Evolutionary conservation across 2,329 filamentous ascomycete genomes (phyloP), one percentile per base, ranked within the genome.

Genomic region (Pyrenochaeta sp.): DNA sequence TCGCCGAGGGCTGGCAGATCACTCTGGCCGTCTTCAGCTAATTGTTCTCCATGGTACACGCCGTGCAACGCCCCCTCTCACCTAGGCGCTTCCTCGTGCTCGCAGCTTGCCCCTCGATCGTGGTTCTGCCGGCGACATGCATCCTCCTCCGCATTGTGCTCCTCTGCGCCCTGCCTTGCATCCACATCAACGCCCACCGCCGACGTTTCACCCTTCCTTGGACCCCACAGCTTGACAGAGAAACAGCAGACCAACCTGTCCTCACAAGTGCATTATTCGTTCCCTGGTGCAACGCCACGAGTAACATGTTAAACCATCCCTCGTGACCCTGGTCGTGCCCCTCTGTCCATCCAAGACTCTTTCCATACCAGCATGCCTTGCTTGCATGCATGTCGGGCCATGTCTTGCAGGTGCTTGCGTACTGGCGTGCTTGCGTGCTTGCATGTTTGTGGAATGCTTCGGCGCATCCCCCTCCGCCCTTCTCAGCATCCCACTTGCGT

Each of bases 31-130:
- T n/a, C n/a, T n/a, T n/a, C n/a, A n/a, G n/a, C n/a, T n/a, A n/a
- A n/a, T n/a, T n/a, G n/a, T n/a, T n/a, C n/a, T n/a, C n/a, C n/a
- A n/a, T n/a, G n/a, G n/a, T n/a, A n/a, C n/a, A n/a, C n/a, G n/a
- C n/a, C n/a, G n/a, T n/a, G n/a, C n/a, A n/a, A n/a, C n/a, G n/a
- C n/a, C n/a, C n/a, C n/a, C n/a, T n/a, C n/a, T n/a, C n/a, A n/a
- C n/a, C n/a, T n/a, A n/a, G 57, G 61, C 63, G 60, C 55, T 61
- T 68, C 66, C 67, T 72, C 65, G 68, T 68, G 67, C 62, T 64
- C 51, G 56, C 51, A 41, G 49, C 45, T n/a, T n/a, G n/a, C n/a
- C 49, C 44, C 53, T 62, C 54, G 49, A 58, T 60, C 56, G 57
- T 52, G 58, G 55, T 54, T 58, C 49, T 49, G 47, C 50, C 41